Base-by-base conservation (phyloP, 768 basidiomycete genomes). In the Mycena chlorophos region DNA sequence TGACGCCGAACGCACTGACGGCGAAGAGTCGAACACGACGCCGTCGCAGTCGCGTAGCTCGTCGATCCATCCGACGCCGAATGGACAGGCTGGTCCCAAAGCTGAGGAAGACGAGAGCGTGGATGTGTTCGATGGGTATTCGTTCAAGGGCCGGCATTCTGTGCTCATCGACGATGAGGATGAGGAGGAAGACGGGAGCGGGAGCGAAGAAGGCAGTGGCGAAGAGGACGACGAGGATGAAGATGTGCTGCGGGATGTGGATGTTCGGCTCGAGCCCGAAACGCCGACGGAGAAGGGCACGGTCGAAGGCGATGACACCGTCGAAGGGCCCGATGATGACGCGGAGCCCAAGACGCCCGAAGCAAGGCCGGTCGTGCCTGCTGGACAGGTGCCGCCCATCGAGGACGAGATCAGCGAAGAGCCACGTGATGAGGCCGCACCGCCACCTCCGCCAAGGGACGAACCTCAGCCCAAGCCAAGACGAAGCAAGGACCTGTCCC, bases 121-220 rank as follows among this genome's bases (percentile, higher is more conserved):
- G 17, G 92, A 94, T 69, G 85, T 95, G 27, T 97, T 95, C 66
- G 94, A 94, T 70, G 94, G 93, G 3, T 97, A 97, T 72, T 92
- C 90, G 43, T 97, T 91, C 80, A 92, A 91, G 70, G 93, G 91
- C 10, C 78, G 89, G 17, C 79, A 91, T 71, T 92, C 91, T 2
- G 79, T 94, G 56, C 73, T 92, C 49, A 71, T 92, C 42, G 90
- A 88, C 60, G 86, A 84, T 19, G 88, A 87, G 1, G 84, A 82
- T 4, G 86, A 85, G 5, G 83, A 81, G 2, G 84, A 79, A 25
- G 76, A 71, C 25, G 75, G 60, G 59, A 71, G 50, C 51, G 74
- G 39, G 20, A 52, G 51, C 25, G 51, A 52, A 17, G 26, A 51
- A 27, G 51, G 13, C 16, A 45, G 53, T 66, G 69, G 71, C 25